Percentiles rank a stretch among this genome's conserved stretches.
These are phyloP conservation scores for Blepharisma stoltei DNA, from an alignment of 73 alveolate species.

Conservation along the genomic window DNA sequence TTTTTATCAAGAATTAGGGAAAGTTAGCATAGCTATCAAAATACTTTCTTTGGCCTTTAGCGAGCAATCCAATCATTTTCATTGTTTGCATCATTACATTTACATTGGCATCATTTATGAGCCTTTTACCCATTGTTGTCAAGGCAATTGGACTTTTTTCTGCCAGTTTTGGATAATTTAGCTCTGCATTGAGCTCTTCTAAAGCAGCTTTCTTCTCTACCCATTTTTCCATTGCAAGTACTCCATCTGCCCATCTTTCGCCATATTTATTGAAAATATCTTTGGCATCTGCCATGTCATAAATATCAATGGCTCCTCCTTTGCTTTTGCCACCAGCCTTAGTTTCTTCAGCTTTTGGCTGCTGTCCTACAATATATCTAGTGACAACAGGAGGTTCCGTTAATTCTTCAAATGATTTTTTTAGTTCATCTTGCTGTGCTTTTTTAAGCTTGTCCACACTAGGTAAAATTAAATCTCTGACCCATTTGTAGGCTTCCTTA, in stretches of 20 bases:
- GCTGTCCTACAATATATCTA: constrained; percentile 37
- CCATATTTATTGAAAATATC: constrained; percentile 59
- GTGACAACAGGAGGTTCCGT: constrained; percentile 43
- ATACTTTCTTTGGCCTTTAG: constrained; percentile 31
- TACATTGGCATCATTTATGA: constrained; percentile 30
- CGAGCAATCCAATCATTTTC: constrained; percentile 11
- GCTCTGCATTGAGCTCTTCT: constrained; percentile 48
- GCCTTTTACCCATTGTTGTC: constrained; percentile 33
- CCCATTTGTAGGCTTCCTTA: constrained; percentile 70
- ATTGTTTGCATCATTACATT: constrained; percentile 32
- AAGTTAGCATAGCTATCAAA: constrained; percentile 32
- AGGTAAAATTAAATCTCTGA: constrained; percentile 63
- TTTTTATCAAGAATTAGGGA: neutral
- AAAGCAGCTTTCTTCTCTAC: constrained; percentile 61
- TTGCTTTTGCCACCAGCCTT: constrained; percentile 49
- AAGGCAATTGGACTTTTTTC: constrained; percentile 3
- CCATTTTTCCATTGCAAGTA: constrained; percentile 65
- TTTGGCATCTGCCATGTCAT: constrained; percentile 68
- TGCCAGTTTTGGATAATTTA: constrained; percentile 29
- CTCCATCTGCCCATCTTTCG: constrained; percentile 67
- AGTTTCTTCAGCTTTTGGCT: constrained; percentile 29
- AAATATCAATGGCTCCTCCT: constrained; percentile 52
- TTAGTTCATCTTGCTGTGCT: constrained; percentile 52
- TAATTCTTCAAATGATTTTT: constrained; percentile 42
- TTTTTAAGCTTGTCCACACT: constrained; percentile 55